Evolutionary conservation across 371 early-diverging fungal species (phyloP).

Genomic region (Smittium mucronatum): DNA sequence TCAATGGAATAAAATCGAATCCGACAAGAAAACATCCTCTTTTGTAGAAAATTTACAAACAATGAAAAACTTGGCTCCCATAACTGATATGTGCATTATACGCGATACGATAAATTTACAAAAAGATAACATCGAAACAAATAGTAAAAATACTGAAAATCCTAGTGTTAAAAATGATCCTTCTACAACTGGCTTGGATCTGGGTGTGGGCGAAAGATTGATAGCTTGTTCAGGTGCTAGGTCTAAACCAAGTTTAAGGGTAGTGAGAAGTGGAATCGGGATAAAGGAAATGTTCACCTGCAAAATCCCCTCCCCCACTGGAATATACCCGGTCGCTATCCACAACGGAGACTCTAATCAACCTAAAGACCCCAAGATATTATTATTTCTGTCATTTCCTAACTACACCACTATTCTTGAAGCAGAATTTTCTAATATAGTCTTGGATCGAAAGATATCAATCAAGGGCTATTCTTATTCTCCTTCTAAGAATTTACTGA

Average conservation of each 20-base stretch:
- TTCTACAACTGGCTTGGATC: neutral
- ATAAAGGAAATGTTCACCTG: slow-evolving; percentile 41
- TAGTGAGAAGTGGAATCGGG: slow-evolving; percentile 80
- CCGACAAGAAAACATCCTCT: slow-evolving; percentile 6
- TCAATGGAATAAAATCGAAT: slow-evolving; percentile 6
- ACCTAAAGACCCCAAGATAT: neutral
- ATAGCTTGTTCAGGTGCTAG: slow-evolving; percentile 76
- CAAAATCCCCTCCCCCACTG: neutral
- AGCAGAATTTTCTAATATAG: neutral
- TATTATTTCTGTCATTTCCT: neutral
- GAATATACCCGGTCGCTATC: neutral
- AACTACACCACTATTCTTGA: neutral
- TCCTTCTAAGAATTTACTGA: neutral
- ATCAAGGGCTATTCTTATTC: neutral
- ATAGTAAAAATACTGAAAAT: neutral
- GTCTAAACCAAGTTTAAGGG: slow-evolving; percentile 58
- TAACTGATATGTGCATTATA: slow-evolving; percentile 70
- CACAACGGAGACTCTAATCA: neutral
- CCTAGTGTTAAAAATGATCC: neutral
- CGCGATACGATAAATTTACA: slow-evolving; percentile 14
- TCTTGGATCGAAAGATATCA: neutral
- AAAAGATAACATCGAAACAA: neutral
- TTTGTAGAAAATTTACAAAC: slow-evolving; percentile 44
- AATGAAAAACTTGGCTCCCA: slow-evolving; percentile 67
- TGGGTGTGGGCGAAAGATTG: slow-evolving; percentile 31